Conservation (phyloP, 257 asterid species). For the Asclepias syriaca region DNA sequence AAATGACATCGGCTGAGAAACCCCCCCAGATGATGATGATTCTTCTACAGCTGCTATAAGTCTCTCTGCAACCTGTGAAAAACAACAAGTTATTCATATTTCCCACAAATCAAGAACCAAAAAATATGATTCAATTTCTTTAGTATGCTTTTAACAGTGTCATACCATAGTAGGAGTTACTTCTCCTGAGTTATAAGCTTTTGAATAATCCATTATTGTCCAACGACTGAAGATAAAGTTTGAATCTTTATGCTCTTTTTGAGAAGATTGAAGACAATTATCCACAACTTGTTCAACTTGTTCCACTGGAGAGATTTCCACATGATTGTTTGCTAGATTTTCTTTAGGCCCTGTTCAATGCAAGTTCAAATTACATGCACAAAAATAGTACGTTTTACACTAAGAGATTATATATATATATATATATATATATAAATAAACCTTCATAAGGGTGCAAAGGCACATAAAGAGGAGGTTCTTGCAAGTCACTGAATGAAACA, state of each 20-base stretch:
- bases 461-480: slow-evolving; percentile 71
- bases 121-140: no score
- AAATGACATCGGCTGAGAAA: slow-evolving; percentile 59
- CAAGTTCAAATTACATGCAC: neutral
- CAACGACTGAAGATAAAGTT: slow-evolving; percentile 40
- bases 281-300: slow-evolving; percentile 47
- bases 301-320: slow-evolving; percentile 32
- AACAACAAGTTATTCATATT: no score
- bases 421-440: slow-evolving; percentile 4
- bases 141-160: neutral
- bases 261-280: slow-evolving; percentile 35
- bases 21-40: slow-evolving; percentile 46
- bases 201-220: slow-evolving; percentile 69
- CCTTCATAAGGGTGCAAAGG: slow-evolving; percentile 72
- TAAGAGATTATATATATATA: neutral
- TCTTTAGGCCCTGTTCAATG: slow-evolving; percentile 36
- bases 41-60: slow-evolving; percentile 44
- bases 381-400: no score
- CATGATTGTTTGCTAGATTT: slow-evolving; percentile 31
- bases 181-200: slow-evolving; percentile 47
- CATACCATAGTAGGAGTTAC: slow-evolving; percentile 60
- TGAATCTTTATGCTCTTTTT: slow-evolving; percentile 11
- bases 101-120: neutral
- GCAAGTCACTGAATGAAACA: slow-evolving; percentile 64
- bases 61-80: slow-evolving; percentile 55